Percentiles rank a stretch among this genome's conserved stretches.
Conservation (phyloP, 805 yeast species). For the Candida montana region DNA sequence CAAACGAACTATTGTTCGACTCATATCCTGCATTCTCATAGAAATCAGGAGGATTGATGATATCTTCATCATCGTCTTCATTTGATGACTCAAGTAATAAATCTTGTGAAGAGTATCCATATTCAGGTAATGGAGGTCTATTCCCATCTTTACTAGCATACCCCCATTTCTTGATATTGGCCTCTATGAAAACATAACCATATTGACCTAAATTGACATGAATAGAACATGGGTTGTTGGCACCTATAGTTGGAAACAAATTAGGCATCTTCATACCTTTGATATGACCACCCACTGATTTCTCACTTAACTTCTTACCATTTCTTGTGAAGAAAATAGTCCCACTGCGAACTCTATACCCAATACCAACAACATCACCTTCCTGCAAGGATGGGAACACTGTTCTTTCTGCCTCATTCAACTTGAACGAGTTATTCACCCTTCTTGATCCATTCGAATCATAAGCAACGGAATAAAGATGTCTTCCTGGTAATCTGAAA, state of each 20-base stretch:
- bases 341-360: slow-evolving; percentile 77
- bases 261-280: slow-evolving; percentile 65
- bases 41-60: slow-evolving; percentile 20
- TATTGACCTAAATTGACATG: slow-evolving; percentile 85
- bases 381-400: slow-evolving; percentile 57
- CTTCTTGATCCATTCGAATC: slow-evolving; percentile 82
- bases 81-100: slow-evolving; percentile 59
- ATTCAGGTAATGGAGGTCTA: slow-evolving; percentile 90
- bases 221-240: slow-evolving; percentile 74
- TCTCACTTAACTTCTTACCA: slow-evolving; percentile 83
- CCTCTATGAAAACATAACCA: slow-evolving; percentile 79
- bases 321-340: slow-evolving; percentile 90
- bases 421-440: slow-evolving; percentile 66
- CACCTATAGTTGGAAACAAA: slow-evolving; percentile 85
- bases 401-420: slow-evolving; percentile 39
- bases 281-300: slow-evolving; percentile 73
- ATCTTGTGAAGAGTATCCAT: slow-evolving; percentile 73
- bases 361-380: slow-evolving; percentile 93
- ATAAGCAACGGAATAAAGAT: slow-evolving; percentile 77
- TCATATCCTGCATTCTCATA: slow-evolving; percentile 21
- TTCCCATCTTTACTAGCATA: slow-evolving; percentile 79
- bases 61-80: slow-evolving; percentile 24
- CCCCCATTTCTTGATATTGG: slow-evolving; percentile 82
- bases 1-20: slow-evolving; percentile 21
- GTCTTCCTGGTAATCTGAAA: slow-evolving; percentile 90